Conservation (phyloP, 805 yeast genomes). For the Torulaspora franciscae region DNA sequence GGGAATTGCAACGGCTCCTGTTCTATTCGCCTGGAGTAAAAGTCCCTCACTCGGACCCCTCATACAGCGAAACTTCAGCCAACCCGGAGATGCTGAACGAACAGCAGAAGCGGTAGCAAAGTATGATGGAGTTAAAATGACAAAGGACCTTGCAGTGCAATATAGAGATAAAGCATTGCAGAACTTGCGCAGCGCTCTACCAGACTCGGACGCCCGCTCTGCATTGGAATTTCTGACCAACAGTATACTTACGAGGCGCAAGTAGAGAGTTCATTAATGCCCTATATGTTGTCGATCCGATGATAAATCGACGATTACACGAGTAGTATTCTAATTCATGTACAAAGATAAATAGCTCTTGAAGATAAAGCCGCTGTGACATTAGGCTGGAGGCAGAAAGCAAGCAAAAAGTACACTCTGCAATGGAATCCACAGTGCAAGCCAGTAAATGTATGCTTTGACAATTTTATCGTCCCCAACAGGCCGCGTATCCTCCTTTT, state of each 20-base stretch:
- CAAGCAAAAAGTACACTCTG: constrained; percentile 73
- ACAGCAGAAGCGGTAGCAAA: constrained; percentile 70
- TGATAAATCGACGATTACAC: background rate
- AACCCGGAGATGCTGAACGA: constrained; percentile 78
- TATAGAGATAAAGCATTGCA: constrained; percentile 72
- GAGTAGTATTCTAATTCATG: constrained; percentile 5
- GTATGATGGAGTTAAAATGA: constrained; percentile 70
- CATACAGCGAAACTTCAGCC: constrained; percentile 75
- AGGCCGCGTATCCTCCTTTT: constrained; percentile 13
- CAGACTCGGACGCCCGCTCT: constrained; percentile 83
- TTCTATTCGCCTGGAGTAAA: constrained; percentile 87
- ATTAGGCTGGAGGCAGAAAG: constrained; percentile 90
- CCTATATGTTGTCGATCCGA: background rate
- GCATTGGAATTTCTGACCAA: constrained; percentile 83
- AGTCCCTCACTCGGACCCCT: constrained; percentile 79
- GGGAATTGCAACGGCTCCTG: constrained; percentile 96
- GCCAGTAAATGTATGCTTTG: constrained; percentile 42
- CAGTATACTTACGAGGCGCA: constrained; percentile 74
- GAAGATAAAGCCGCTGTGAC: background rate
- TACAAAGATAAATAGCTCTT: constrained; percentile 4
- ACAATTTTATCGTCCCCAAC: constrained; percentile 30
- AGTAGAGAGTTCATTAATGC: constrained; percentile 39
- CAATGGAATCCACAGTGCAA: constrained; percentile 56
- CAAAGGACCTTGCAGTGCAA: constrained; percentile 67
- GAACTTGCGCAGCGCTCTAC: constrained; percentile 61